Evolutionary conservation across 2,329 filamentous ascomycete genomes (phyloP).

Genomic region (Pleoardoris graminearum): DNA sequence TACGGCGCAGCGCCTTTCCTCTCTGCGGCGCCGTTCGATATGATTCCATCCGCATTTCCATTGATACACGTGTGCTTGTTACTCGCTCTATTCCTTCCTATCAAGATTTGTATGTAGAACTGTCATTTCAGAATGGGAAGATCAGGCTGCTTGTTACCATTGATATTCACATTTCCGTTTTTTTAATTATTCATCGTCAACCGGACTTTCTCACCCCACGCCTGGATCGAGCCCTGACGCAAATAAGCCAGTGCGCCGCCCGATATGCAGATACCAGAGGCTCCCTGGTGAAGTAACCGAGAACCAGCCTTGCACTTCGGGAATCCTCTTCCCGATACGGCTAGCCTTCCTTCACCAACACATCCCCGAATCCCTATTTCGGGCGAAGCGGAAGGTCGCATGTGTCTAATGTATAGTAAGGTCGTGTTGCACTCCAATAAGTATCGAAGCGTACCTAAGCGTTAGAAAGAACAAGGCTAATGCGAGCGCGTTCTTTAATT

Average conservation of each 20-base stretch:
- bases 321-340: conserved; percentile 7
- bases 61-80: background rate
- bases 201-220: background rate
- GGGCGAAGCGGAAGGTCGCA: background rate
- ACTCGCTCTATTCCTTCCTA: background rate
- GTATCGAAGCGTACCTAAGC: background rate
- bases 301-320: conserved; percentile 7
- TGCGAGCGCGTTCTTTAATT: background rate
- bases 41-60: background rate
- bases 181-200: background rate
- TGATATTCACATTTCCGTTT: background rate
- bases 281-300: conserved; percentile 1
- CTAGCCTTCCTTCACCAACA: background rate
- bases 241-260: background rate
- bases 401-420: background rate
- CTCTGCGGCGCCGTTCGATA: background rate
- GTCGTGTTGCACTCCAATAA: background rate
- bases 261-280: conserved; percentile 7
- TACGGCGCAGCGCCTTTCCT: background rate
- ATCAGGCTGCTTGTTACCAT: background rate
- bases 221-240: background rate
- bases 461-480: background rate
- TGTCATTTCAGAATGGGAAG: background rate
- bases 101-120: background rate
- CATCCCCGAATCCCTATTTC: conserved; percentile 1